A percentile compares a stretch with the other conserved stretches of the same genome.
Evolutionary conservation across 1,284 basidiomycete species (phyloP).

Genomic region (Rugosomyces carneus): DNA sequence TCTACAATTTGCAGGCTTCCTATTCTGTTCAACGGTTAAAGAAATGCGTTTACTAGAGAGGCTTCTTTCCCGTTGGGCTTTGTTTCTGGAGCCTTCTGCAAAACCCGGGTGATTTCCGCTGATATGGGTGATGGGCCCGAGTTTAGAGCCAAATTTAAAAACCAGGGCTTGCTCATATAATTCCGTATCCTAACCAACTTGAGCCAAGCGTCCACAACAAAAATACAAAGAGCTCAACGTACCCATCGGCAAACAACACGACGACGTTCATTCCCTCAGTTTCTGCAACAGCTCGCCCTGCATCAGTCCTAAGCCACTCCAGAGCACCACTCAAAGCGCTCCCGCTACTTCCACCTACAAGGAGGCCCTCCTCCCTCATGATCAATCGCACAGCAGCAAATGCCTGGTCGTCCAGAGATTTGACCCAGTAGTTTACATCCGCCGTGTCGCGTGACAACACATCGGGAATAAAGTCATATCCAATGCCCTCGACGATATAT

Average conservation of each 20-base stretch:
- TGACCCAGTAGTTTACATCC: slow-evolving; percentile 76
- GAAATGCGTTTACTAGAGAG: not conserved
- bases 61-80: not conserved
- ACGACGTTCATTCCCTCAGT: slow-evolving; percentile 83
- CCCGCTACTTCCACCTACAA: slow-evolving; percentile 91
- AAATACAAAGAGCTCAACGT: slow-evolving; percentile 22
- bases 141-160: slow-evolving; percentile 59
- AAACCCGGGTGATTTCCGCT: slow-evolving; percentile 40
- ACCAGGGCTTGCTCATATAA: slow-evolving; percentile 94
- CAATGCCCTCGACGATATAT: slow-evolving; percentile 92
- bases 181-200: slow-evolving; percentile 68
- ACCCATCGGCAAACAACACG: slow-evolving; percentile 87
- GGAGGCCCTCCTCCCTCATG: slow-evolving; percentile 85
- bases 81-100: slow-evolving; percentile 16
- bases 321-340: slow-evolving; percentile 78
- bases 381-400: slow-evolving; percentile 72
- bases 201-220: not conserved
- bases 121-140: slow-evolving; percentile 48
- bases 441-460: slow-evolving; percentile 58
- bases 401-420: slow-evolving; percentile 78
- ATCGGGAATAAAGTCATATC: slow-evolving; percentile 88
- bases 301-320: slow-evolving; percentile 67
- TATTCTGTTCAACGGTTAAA: not conserved
- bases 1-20: too few species aligned
- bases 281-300: slow-evolving; percentile 63